These are phyloP conservation scores for Phoma sp. DNA, from an alignment of 2,329 filamentous ascomycete species.

Conservation along the genomic window DNA sequence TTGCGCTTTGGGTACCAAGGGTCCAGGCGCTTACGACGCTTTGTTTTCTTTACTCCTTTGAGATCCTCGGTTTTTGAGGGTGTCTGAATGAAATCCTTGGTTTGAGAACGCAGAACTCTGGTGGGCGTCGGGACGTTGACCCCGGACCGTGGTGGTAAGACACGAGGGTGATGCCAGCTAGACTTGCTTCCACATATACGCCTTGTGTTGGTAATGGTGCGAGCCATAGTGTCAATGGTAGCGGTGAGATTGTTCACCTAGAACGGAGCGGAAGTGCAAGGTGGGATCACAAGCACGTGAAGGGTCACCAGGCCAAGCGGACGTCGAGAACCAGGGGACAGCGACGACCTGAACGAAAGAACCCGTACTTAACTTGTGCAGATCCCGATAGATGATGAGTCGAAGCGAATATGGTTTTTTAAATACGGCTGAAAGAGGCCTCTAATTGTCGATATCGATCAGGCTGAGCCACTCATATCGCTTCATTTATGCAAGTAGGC, in stretches of 20 bases:
- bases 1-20: slow-evolving; percentile 35
- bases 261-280: background rate
- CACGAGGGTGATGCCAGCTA: background rate
- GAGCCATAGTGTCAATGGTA: background rate
- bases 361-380: background rate
- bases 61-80: too few species aligned
- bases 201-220: too few species aligned
- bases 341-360: background rate
- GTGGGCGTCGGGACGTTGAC: background rate
- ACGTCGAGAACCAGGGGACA: background rate
- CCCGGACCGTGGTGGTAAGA: background rate
- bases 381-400: background rate
- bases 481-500: background rate
- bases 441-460: background rate
- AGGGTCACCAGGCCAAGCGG: background rate
- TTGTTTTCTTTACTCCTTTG: background rate
- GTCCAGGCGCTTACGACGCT: slow-evolving; percentile 21
- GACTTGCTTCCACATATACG: too few species aligned
- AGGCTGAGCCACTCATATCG: background rate
- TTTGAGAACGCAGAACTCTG: slow-evolving; percentile 26
- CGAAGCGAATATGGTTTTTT: background rate
- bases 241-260: background rate
- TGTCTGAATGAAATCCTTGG: background rate
- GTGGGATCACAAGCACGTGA: background rate
- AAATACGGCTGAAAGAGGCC: background rate